Percentiles rank a stretch among this genome's conserved stretches.
Evolutionary conservation across 2,329 filamentous ascomycete species (phyloP).

Genomic region (Aspergillus calidoustus): DNA sequence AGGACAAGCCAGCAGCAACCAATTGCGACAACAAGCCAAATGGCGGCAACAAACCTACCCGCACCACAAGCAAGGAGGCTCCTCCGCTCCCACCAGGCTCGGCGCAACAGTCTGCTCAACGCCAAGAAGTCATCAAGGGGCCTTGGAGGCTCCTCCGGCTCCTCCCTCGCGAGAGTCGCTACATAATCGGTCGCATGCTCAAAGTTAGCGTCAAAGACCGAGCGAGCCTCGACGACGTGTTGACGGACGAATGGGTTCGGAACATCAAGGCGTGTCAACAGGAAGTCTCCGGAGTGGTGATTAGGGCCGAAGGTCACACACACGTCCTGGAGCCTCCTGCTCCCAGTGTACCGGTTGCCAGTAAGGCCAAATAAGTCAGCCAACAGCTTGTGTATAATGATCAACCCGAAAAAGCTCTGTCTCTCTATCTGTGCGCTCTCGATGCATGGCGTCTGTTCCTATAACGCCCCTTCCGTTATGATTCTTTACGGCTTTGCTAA

Average conservation of each 20-base stretch:
- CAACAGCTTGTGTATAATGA: slow-evolving; percentile 17
- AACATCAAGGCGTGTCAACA: slow-evolving; percentile 82
- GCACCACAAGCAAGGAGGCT: slow-evolving; percentile 47
- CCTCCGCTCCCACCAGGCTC: slow-evolving; percentile 39
- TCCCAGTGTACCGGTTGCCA: slow-evolving; percentile 38
- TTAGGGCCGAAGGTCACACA: slow-evolving; percentile 75
- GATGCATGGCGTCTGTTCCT: slow-evolving; percentile 16
- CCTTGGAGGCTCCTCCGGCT: slow-evolving; percentile 89
- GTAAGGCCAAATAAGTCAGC: slow-evolving; percentile 40
- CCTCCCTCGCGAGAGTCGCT: slow-evolving; percentile 83
- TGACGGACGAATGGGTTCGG: slow-evolving; percentile 88
- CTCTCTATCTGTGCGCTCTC: slow-evolving; percentile 6
- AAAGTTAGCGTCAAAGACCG: slow-evolving; percentile 83
- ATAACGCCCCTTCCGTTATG: slow-evolving; percentile 16
- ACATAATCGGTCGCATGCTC: slow-evolving; percentile 91
- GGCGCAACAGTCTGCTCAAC: slow-evolving; percentile 33
- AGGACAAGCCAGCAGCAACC: slow-evolving; percentile 32
- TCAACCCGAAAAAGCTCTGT: slow-evolving; percentile 13
- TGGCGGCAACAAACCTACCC: slow-evolving; percentile 30
- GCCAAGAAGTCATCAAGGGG: slow-evolving; percentile 81
- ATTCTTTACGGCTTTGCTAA: slow-evolving; percentile 15
- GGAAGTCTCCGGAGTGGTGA: slow-evolving; percentile 72
- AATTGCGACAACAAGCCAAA: slow-evolving; percentile 22
- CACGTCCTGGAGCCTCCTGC: slow-evolving; percentile 78
- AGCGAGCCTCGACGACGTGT: slow-evolving; percentile 82